Percentiles rank a stretch among this genome's conserved stretches.
Conservation (phyloP, 305 asterid species). For the Solanum hybrid region DNA sequence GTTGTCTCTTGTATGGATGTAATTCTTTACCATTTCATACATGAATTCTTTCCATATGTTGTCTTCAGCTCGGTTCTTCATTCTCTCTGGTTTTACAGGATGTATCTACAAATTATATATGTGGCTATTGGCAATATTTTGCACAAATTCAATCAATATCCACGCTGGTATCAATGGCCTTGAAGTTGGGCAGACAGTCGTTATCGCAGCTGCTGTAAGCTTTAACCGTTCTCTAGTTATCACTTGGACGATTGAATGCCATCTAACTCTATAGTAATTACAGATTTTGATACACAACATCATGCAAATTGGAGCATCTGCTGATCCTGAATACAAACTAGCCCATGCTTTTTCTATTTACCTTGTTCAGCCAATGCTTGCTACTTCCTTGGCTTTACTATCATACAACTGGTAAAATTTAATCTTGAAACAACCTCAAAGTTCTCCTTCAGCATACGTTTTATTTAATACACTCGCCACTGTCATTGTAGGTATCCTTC, state of each 20-base stretch:
- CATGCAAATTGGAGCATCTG: constrained; percentile 77
- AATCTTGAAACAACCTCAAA: neutral
- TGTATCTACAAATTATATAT: constrained; percentile 84
- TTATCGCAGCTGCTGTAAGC: constrained; percentile 84
- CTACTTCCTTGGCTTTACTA: constrained; percentile 86
- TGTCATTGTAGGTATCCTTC: constrained; percentile 66
- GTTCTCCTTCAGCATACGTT: constrained; percentile 1
- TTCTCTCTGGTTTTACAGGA: constrained; percentile 30
- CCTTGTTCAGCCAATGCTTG: constrained; percentile 86
- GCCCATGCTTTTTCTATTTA: constrained; percentile 92
- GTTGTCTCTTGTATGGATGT: neutral
- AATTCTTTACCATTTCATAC: neutral
- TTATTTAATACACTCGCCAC: neutral
- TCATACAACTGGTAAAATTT: constrained; percentile 69
- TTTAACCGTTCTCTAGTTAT: neutral
- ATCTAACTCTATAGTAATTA: neutral
- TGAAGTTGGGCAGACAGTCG: constrained; percentile 93
- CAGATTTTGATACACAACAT: constrained; percentile 81
- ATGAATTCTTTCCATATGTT: neutral
- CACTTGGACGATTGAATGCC: neutral
- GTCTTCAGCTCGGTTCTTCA: neutral
- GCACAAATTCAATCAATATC: constrained; percentile 90
- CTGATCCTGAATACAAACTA: constrained; percentile 67
- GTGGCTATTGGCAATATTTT: constrained; percentile 86
- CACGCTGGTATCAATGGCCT: constrained; percentile 97